These are phyloP conservation scores for Leccinum fuscescens DNA, from an alignment of 1,284 basidiomycete genomes.

Conservation along the genomic window DNA sequence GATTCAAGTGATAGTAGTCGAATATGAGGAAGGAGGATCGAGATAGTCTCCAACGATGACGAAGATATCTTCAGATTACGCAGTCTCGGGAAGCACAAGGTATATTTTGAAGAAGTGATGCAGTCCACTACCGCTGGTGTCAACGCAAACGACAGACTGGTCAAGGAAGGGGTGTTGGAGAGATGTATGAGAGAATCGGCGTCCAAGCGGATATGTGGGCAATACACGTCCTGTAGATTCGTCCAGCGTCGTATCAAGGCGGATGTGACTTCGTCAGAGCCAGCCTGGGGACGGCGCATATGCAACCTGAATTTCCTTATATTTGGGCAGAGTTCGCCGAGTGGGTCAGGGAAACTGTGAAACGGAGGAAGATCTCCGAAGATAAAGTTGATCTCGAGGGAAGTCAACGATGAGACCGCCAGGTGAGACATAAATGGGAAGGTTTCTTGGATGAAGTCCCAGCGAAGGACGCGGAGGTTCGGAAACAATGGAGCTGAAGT, in stretches of 20 bases:
- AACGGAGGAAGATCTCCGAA: conserved; percentile 18
- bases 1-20: conserved; percentile 16
- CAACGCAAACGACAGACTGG: conserved; percentile 14
- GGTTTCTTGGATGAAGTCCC: conserved; percentile 20
- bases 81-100: conserved; percentile 14
- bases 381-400: conserved; percentile 21
- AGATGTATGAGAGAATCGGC: conserved; percentile 17
- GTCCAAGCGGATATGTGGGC: conserved; percentile 14
- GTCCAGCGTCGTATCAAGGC: conserved; percentile 17
- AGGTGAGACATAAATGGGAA: conserved; percentile 20
- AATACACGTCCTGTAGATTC: conserved; percentile 17
- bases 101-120: conserved; percentile 2
- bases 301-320: conserved; percentile 10
- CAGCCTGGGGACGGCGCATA: conserved; percentile 14
- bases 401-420: conserved; percentile 17
- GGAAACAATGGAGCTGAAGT: conserved; percentile 20
- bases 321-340: conserved; percentile 19
- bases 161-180: conserved; percentile 12
- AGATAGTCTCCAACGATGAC: conserved; percentile 8
- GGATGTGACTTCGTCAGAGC: conserved; percentile 11
- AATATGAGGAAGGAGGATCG: conserved; percentile 4
- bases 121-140: neutral
- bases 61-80: conserved; percentile 15
- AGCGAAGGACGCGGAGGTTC: conserved; percentile 20
- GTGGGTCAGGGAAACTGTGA: conserved; percentile 18